Conservation (phyloP, 2,329 filamentous ascomycete genomes). For the Pestalotiopsis sp. region DNA sequence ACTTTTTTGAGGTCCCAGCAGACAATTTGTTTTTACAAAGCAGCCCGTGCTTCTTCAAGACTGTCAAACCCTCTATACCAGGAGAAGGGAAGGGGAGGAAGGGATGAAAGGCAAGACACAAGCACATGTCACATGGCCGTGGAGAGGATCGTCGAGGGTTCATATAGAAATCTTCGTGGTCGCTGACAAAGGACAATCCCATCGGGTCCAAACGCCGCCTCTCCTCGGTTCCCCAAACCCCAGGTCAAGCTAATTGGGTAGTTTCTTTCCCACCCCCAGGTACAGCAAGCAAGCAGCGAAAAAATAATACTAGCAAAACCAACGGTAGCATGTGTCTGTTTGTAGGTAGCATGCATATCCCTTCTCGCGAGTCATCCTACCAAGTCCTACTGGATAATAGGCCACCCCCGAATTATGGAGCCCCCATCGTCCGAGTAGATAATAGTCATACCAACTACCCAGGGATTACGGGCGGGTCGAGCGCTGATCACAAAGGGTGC, state of each 20-base stretch:
- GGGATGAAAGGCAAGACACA: not conserved
- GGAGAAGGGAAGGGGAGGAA: not conserved
- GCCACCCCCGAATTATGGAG: constrained; percentile 5
- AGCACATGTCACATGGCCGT: not conserved
- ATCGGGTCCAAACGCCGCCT: not conserved
- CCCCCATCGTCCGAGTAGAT: not conserved
- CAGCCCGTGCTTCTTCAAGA: not conserved
- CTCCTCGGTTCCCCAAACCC: not conserved
- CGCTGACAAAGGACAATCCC: constrained; percentile 7
- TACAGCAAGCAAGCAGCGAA: not conserved
- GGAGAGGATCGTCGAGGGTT: constrained; percentile 1
- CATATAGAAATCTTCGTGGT: not conserved
- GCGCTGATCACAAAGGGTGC: constrained; percentile 6
- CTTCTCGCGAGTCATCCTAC: constrained; percentile 8
- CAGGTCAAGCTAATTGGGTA: not conserved
- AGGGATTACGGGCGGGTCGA: constrained; percentile 10
- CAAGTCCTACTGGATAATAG: not conserved
- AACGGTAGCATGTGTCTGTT: too few relatives aligned
- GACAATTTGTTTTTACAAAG: not conserved
- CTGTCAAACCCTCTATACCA: not conserved
- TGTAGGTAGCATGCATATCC: constrained; percentile 1
- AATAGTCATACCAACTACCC: not conserved
- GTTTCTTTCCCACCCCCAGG: not conserved
- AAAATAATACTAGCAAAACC: too few relatives aligned
- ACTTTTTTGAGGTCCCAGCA: not conserved